phyloP scores from a whole-genome alignment of 305 asterid genomes.

The Solanum aculeatissimum region DNA sequence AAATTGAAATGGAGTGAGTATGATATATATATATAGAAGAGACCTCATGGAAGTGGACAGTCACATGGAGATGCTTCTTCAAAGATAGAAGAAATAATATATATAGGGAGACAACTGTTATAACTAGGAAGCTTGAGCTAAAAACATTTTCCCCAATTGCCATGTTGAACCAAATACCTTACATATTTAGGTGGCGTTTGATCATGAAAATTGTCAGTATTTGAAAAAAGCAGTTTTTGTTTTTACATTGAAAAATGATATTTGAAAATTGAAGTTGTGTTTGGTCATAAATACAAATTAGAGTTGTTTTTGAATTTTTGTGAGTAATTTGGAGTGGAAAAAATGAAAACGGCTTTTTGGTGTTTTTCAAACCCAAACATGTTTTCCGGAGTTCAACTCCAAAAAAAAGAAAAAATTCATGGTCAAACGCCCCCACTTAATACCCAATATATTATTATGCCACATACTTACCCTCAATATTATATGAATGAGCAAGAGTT shows the following conservation, averaged over 20 bases:
- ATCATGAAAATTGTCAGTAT: not conserved
- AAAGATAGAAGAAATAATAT: conserved; percentile 23
- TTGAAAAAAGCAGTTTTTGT: no score
- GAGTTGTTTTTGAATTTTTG: not conserved
- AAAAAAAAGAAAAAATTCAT: not conserved
- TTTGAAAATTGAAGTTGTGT: not conserved
- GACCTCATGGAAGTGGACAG: conserved; percentile 15
- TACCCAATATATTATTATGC: not conserved
- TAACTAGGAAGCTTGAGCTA: conserved; percentile 5
- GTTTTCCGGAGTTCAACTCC: not conserved
- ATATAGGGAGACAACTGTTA: conserved; percentile 35
- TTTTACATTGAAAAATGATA: no score
- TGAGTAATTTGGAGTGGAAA: not conserved
- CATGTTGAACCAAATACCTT: not conserved
- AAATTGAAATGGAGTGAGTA: not conserved
- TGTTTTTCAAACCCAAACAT: not conserved
- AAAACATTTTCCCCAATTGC: conserved; percentile 4
- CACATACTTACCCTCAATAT: not conserved
- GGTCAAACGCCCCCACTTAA: not conserved
- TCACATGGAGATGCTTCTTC: conserved; percentile 28
- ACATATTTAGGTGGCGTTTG: not conserved
- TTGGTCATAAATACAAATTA: not conserved
- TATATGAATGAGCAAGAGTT: not conserved
- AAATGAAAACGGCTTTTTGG: not conserved
- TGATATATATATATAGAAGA: not conserved